Evolutionary conservation across 495 filamentous ascomycete species (phyloP).

Genomic region (Aspergillus conjunctus): DNA sequence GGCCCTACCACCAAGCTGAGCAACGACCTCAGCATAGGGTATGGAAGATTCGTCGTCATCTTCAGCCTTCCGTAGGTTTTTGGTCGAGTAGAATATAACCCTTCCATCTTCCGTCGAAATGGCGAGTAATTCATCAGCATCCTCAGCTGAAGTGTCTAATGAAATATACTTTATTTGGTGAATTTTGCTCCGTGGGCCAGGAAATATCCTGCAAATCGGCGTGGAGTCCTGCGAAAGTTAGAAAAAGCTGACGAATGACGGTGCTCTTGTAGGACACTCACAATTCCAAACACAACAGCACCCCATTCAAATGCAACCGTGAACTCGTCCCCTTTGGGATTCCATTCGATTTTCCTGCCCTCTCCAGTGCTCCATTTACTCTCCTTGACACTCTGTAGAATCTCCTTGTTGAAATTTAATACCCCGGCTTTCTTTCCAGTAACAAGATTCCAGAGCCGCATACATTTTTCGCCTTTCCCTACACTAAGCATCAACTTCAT

Average conservation of each 20-base stretch:
- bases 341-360: conserved; percentile 83
- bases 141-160: conserved; percentile 41
- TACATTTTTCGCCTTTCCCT: conserved; percentile 80
- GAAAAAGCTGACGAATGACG: conserved; percentile 3
- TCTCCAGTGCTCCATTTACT: conserved; percentile 77
- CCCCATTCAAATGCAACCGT: conserved; percentile 88
- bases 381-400: conserved; percentile 72
- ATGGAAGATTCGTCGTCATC: conserved; percentile 42
- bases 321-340: conserved; percentile 73
- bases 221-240: conserved; percentile 63
- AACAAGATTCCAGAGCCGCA: conserved; percentile 95
- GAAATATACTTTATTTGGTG: conserved; percentile 76
- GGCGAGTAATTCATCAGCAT: conserved; percentile 59
- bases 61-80: conserved; percentile 34
- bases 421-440: conserved; percentile 95
- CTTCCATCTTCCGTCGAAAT: conserved; percentile 93
- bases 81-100: conserved; percentile 80
- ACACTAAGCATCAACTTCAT: conserved; percentile 96
- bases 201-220: conserved; percentile 69
- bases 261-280: conserved; percentile 35
- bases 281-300: conserved; percentile 79
- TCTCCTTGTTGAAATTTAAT: conserved; percentile 72
- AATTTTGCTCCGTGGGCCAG: conserved; percentile 73
- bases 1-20: conserved; percentile 74
- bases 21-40: conserved; percentile 60